Conservation (phyloP, 2,329 filamentous ascomycete species). For the Diaporthe eres region DNA sequence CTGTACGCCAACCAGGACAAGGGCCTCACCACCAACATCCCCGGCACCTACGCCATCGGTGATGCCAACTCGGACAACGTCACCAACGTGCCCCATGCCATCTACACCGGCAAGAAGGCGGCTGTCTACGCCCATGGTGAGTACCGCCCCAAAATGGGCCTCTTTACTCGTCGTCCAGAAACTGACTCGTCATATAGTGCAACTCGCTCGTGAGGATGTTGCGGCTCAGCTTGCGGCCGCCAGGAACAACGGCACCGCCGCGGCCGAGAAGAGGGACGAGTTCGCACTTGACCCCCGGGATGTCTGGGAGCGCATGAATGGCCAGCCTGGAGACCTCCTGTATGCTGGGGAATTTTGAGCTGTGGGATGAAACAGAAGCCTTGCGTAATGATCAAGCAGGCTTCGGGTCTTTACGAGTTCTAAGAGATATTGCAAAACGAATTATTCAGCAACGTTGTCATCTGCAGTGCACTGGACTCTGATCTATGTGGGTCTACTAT, state of each 20-base stretch:
- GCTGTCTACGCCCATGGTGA: slow-evolving; percentile 71
- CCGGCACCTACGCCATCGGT: slow-evolving; percentile 70
- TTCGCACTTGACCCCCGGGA: slow-evolving; percentile 54
- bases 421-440: not conserved
- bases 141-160: slow-evolving; percentile 44
- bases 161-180: not conserved
- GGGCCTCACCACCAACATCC: slow-evolving; percentile 65
- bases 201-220: slow-evolving; percentile 58
- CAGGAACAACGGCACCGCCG: slow-evolving; percentile 45
- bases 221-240: slow-evolving; percentile 48
- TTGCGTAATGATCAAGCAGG: not conserved
- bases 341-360: slow-evolving; percentile 59
- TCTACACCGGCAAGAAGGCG: slow-evolving; percentile 71
- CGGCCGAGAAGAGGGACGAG: slow-evolving; percentile 50
- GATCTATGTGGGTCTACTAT: no score
- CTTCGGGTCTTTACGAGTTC: no score
- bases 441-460: not conserved
- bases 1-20: slow-evolving; percentile 57
- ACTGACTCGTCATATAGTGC: slow-evolving; percentile 48
- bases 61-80: slow-evolving; percentile 72
- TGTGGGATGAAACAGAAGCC: not conserved
- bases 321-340: slow-evolving; percentile 56
- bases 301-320: slow-evolving; percentile 64
- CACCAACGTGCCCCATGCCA: slow-evolving; percentile 73
- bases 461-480: no score